A percentile compares a stretch with the other conserved stretches of the same genome.
phyloP scores from a whole-genome alignment of 177 flowering plant species.

The Vitis hybrid region DNA sequence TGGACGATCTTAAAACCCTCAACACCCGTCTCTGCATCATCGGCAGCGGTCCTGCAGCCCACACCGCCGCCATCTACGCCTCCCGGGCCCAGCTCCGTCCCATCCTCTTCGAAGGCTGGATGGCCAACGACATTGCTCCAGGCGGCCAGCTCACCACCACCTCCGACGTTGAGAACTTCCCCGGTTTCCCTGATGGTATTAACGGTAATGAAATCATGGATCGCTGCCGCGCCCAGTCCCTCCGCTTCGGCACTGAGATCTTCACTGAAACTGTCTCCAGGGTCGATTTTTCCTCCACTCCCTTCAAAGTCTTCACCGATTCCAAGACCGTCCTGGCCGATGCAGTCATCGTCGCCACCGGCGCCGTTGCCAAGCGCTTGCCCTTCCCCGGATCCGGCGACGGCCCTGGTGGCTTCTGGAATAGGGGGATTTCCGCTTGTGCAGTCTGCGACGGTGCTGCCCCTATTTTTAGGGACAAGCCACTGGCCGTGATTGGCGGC shows the following conservation, averaged over 20 bases:
- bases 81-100: conserved; percentile 94
- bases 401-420: conserved; percentile 66
- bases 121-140: conserved; percentile 95
- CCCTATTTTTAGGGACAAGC: conserved; percentile 78
- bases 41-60: conserved; percentile 98
- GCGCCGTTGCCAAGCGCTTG: conserved; percentile 82
- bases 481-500: conserved; percentile 91
- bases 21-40: conserved; percentile 81
- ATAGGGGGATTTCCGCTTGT: conserved; percentile 93
- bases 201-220: conserved; percentile 74
- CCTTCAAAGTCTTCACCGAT: conserved; percentile 64
- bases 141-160: conserved; percentile 99
- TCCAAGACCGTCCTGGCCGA: conserved; percentile 63
- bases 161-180: conserved; percentile 95
- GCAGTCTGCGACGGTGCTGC: conserved; percentile 98
- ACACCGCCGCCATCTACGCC: conserved; percentile 97
- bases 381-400: conserved; percentile 66
- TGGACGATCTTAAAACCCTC: conserved; percentile 41
- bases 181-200: conserved; percentile 90
- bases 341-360: conserved; percentile 80
- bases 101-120: conserved; percentile 92
- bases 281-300: conserved; percentile 61
- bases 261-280: conserved; percentile 70
- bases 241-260: conserved; percentile 70
- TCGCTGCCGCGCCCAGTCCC: conserved; percentile 61